Base-by-base conservation (phyloP, 2,329 filamentous ascomycete species). In the Fusarium sp. region DNA sequence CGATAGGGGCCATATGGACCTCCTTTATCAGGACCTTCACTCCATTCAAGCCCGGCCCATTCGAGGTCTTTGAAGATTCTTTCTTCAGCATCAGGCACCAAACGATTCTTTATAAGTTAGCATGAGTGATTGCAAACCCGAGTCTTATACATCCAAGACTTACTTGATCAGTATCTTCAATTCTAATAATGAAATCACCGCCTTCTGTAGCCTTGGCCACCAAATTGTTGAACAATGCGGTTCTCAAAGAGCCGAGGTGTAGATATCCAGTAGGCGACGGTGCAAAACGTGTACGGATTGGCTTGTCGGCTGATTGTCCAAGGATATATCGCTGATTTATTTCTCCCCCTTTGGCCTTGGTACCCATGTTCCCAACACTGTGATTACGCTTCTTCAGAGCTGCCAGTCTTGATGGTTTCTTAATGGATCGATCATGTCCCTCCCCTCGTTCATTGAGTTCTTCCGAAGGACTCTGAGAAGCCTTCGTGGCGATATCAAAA, bases 91-190 rank as follows among this genome's bases (percentile, higher is more conserved):
- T 92, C 95, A 2, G 86, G 83, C 8, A 98, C 90, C 14, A 95
- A 91, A 68, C 96, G 91, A 84, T 92, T 94, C 93, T 96, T 65
- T 8, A 50, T 61, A 45, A 66, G n/a, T 62, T 70, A 73, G 58
- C 60, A 33, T 33, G 22, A 28, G 14, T 47, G 35, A 8, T 20
- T 38, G 14, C 6, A 12, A 55, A 24, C 28, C 16, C 10, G 36
- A 31, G 26, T 22, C 9, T 16, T 30, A 20, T 16, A 50, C 20
- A 18, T 35, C 15, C 14, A 28, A 22, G 50, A 60, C 86, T 74
- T 82, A 95, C 93, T 87, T 94, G 93, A 82, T 98, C 96, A 9
- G 96, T 99, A 81, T 99, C 96, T 84, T 99, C 96, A 71, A 99
- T 91, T 15, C 96, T 91, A 55, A 99, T 84, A 16, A 99, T 83